phyloP scores from a whole-genome alignment of 306 rosid genomes.

The Malus orientalis region DNA sequence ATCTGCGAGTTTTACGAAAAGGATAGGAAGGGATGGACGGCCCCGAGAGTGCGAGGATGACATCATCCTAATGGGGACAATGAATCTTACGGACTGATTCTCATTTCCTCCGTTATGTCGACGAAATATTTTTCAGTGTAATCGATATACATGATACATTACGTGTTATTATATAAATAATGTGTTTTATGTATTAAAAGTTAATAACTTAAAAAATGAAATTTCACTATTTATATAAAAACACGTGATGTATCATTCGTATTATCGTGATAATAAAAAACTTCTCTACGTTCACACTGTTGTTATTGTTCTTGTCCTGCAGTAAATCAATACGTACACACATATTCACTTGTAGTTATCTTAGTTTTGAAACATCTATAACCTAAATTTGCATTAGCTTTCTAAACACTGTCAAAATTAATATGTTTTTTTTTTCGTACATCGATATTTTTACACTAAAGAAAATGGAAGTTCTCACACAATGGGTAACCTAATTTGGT shows the following conservation, averaged over 20 bases:
- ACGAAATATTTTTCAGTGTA: no score
- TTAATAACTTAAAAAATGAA: no score
- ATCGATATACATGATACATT: rapidly evolving
- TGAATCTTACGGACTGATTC: neutral
- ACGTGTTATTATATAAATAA: no score
- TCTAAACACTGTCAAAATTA: no score
- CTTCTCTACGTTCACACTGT: neutral
- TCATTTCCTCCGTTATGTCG: neutral
- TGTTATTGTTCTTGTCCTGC: neutral
- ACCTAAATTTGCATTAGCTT: no score
- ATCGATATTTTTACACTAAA: no score
- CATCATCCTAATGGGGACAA: neutral
- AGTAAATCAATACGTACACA: neutral
- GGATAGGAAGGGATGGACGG: neutral
- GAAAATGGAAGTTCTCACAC: rapidly evolving
- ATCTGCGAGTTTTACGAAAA: neutral
- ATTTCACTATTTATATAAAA: no score
- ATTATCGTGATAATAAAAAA: no score
- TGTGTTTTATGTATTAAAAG: rapidly evolving
- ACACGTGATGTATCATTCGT: no score
- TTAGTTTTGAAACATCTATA: no score
- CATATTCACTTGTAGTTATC: neutral
- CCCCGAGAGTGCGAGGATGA: neutral
- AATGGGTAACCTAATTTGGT: rapidly evolving
- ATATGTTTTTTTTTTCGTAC: no score